Evolutionary conservation across 1,139 yeast species (phyloP), one percentile per base, ranked within the genome.

Genomic region (Pichia cactophila): DNA sequence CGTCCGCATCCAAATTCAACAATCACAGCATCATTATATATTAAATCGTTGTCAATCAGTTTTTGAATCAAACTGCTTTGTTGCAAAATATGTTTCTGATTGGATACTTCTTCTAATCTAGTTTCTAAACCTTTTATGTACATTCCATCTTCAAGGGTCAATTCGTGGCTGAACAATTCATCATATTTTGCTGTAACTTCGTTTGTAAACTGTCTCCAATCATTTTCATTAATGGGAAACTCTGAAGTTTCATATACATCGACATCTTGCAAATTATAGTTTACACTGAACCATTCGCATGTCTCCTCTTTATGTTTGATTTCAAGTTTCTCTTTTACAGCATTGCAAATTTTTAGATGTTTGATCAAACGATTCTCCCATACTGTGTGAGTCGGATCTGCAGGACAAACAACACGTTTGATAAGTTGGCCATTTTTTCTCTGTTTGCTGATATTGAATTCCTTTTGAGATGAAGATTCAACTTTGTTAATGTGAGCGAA

Each of bases 1-100:
- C 90, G 77, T 0, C 97, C 97, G 63, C 95, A 86, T 0, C 97
- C 97, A 69, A 87, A 88, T 64, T 89, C 97, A 28, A 86, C 64
- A 58, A 81, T 78, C 46, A 75, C 69, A 6, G 43, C 47, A 14
- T 48, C 40, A 29, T 42, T 43, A 4, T 40, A 31, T 33, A 83
- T 65, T 31, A 82, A 60, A 0, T 65, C 66, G n/a, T 65, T 57
- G 4, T 67, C 62, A 33, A 75, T 71, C 61, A 89, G 65, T 54
- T 86, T 86, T 5, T 88, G 90, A 23, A 86, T 83, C 51, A 89
- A 65, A 3, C 95, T 85, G 0, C 90, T 75, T 62, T 89, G 97
- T 62, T 89, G 97, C 2, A 75, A 64, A 0, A 92, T 85, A 66
- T 89, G 97, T 60, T 87, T 88, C 54, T 75, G 78, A 61, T 81